Base-by-base conservation (phyloP, 345 rosid genomes). In the Corchorus olitorius region DNA sequence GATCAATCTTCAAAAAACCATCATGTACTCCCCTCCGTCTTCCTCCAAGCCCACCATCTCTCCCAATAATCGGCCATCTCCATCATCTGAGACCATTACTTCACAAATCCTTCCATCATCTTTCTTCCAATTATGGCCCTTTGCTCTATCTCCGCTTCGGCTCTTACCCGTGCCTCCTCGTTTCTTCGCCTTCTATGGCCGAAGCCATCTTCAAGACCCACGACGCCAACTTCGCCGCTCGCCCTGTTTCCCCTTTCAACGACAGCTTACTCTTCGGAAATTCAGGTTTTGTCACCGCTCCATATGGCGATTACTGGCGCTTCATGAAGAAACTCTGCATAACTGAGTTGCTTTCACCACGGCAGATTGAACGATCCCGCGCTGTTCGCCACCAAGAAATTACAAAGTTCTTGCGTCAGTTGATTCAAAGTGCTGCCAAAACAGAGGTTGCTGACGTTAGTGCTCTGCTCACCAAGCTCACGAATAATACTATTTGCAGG, bases 261-360 rank as follows among this genome's bases (percentile, higher is more conserved):
- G 83, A 82, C 11, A 60, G 75, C 1, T 0, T 84, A 60, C 73
- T 67, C 19, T 84, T 77, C 49, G 81, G 79, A 6, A 64, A 75
- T 16, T 67, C 69, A 27, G 82, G 87, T 5, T 78, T 84, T 12
- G 1, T 65, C 65, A 61, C 73, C 58, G 84, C 83, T 10, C 84
- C 86, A 27, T 82, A 84, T 72, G 89, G 86, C 65, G 83, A 80
- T 8, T 84, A 87, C 77, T 85, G 90, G 86, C 81, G 63, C 71
- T 83, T 87, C 83, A 81, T 87, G 88, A 85, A 81, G 77, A 85
- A 87, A 65, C 79, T 85, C 5, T 80, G 83, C 46, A 74, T 80
- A 39, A 82, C 86, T 14, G 66, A 87, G 8, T 65, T 87, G 72
- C 83, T 87, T 3, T 80, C 79, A 1, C 5, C 76, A 34, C 79